Percentiles rank a stretch among this genome's conserved stretches.
These are phyloP conservation scores for Schwanniomyces sp. DNA, from an alignment of 805 yeast species.

Conservation along the genomic window DNA sequence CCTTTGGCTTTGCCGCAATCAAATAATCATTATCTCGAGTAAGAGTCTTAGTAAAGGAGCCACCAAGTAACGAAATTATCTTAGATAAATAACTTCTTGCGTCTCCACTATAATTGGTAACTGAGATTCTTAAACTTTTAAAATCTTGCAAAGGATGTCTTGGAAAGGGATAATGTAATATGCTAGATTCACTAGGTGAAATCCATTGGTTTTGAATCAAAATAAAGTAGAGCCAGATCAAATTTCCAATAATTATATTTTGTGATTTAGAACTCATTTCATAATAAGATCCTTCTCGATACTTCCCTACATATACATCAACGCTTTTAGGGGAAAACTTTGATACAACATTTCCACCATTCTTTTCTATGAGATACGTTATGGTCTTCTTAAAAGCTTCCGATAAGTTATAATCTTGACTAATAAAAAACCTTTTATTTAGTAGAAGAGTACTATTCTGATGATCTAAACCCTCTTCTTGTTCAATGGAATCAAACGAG, in stretches of 20 bases:
- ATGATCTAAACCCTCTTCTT: slow-evolving; percentile 4
- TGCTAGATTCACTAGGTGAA: slow-evolving; percentile 49
- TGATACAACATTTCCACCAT: slow-evolving; percentile 54
- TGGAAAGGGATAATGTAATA: slow-evolving; percentile 73
- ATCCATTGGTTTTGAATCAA: slow-evolving; percentile 55
- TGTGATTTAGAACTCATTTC: slow-evolving; percentile 40
- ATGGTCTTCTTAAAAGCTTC: slow-evolving; percentile 40
- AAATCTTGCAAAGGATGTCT: slow-evolving; percentile 52
- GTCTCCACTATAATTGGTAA: slow-evolving; percentile 84
- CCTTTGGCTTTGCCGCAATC: slow-evolving; percentile 63
- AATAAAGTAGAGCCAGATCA: slow-evolving; percentile 76
- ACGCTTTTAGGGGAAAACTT: slow-evolving; percentile 15
- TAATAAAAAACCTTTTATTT: slow-evolving; percentile 47
- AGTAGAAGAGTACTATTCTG: neutral
- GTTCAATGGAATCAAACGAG: slow-evolving; percentile 5
- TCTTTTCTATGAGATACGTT: slow-evolving; percentile 41
- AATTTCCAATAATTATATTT: slow-evolving; percentile 56
- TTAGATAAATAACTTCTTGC: slow-evolving; percentile 71
- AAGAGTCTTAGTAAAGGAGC: slow-evolving; percentile 65
- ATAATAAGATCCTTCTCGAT: slow-evolving; percentile 59
- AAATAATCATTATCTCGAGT: slow-evolving; percentile 69
- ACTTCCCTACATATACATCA: slow-evolving; percentile 59
- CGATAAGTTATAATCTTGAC: slow-evolving; percentile 57
- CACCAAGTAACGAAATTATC: slow-evolving; percentile 71
- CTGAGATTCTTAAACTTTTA: slow-evolving; percentile 55